phyloP scores from a whole-genome alignment of 495 filamentous ascomycete species.

The Tetracladium setigerum region DNA sequence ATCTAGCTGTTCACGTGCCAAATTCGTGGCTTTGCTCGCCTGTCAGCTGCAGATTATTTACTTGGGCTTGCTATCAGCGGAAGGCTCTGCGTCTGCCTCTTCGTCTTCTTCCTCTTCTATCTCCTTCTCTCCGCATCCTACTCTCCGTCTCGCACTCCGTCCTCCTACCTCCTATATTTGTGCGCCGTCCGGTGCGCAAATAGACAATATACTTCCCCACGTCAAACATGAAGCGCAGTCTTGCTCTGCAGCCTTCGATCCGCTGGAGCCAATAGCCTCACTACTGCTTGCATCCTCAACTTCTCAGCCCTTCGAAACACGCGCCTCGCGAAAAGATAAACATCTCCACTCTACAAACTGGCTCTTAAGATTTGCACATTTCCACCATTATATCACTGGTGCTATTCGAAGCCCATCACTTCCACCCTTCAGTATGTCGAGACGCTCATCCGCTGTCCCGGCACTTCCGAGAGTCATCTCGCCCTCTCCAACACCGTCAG shows the following conservation, averaged over 20 bases:
- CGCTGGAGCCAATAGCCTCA: conserved; percentile 18
- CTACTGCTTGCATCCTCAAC: background rate
- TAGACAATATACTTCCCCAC: conserved; percentile 17
- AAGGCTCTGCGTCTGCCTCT: too few species aligned
- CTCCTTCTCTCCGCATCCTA: too few species aligned
- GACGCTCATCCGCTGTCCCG: conserved; percentile 41
- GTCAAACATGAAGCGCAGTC: conserved; percentile 21
- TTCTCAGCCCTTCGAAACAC: conserved; percentile 19
- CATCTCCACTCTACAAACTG: conserved; percentile 35
- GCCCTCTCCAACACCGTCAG: conserved; percentile 59
- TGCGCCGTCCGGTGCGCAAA: conserved; percentile 18
- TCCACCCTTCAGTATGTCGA: conserved; percentile 44
- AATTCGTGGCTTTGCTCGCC: too few species aligned
- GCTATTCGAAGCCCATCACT: conserved; percentile 35
- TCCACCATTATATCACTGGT: conserved; percentile 45
- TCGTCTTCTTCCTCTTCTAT: too few species aligned
- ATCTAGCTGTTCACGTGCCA: too few species aligned
- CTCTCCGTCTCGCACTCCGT: too few species aligned
- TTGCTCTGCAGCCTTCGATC: conserved; percentile 15
- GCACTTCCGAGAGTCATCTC: conserved; percentile 65
- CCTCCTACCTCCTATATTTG: background rate
- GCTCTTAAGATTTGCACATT: conserved; percentile 34
- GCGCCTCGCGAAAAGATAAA: conserved; percentile 40
- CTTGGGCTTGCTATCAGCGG: too few species aligned
- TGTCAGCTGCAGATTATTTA: too few species aligned